Evolutionary conservation across 805 yeast species (phyloP), one percentile per base, ranked within the genome.

Genomic region (Lipomyces yamanashiensis): DNA sequence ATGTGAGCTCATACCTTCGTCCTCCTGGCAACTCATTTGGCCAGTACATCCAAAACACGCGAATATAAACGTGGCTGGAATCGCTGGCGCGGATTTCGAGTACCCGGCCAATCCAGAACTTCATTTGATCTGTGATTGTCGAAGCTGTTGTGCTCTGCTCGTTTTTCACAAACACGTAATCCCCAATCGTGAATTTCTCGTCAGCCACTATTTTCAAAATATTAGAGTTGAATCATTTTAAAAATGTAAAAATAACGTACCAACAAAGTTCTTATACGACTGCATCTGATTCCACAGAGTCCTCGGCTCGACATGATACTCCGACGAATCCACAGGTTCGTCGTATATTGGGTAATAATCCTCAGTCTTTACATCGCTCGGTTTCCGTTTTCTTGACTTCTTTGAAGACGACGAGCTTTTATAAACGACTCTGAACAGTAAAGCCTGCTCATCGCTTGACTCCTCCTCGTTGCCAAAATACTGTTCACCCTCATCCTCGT

Each of bases 31-130:
- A 49, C 51, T 64, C 68, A n/a, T 47, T 44, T 9, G 68, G 68
- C 66, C 68, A 58, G 47, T 64, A 64, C 68, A 64, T 62, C 68
- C 68, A 64, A 45, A 59, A 54, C 21, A 64, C 15, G 2, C 61
- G 56, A 15, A 64, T 33, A 43, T 63, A 64, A 10, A 64, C 66
- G 34, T 58, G 59, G 17, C 55, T 58, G 7, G 59, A 19, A 37
- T 61, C 67, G 7, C 36, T 43, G 7, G 68, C 68, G 17, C 68
- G 40, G 19, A 62, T 54, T 39, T 64, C 68, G 13, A 64, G 59
- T 6, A 64, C 62, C 21, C 66, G 17, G 5, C 67, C 68, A 13
- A 63, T 44, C 68, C 68, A 64, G 58, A 53, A 62, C 44, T 39
- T 28, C 40, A 40, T 34, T 12, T 65, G 63, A 44, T 53, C 56